Evolutionary conservation across 805 yeast genomes (phyloP).

Genomic region (Saccharomycopsis sp.): DNA sequence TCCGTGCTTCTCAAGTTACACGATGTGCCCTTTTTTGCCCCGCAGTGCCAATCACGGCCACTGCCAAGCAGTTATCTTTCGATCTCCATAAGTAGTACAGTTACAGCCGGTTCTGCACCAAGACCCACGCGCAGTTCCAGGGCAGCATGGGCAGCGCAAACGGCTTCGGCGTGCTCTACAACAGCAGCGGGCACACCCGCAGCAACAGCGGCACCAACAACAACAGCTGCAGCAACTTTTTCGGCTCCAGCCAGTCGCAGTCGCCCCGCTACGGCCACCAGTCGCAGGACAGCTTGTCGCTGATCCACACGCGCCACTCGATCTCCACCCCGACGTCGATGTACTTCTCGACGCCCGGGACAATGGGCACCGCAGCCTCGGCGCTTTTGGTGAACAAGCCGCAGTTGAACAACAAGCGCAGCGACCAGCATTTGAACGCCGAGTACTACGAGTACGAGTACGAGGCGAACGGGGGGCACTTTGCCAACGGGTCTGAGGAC

Average conservation of each 20-base stretch:
- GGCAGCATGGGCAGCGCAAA: not conserved
- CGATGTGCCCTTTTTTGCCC: too few relatives aligned
- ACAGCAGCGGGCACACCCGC: not conserved
- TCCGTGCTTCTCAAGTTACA: too few relatives aligned
- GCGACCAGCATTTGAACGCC: slow-evolving; percentile 15
- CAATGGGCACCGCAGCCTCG: not conserved
- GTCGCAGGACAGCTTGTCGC: slow-evolving; percentile 16
- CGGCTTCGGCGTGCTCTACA: not conserved
- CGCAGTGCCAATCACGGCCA: too few relatives aligned
- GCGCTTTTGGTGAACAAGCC: not conserved
- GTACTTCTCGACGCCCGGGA: slow-evolving; percentile 16
- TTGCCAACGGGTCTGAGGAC: slow-evolving; percentile 6
- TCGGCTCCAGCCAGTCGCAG: slow-evolving; percentile 5
- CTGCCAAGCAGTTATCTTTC: too few relatives aligned
- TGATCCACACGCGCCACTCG: slow-evolving; percentile 15
- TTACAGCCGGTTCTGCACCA: too few relatives aligned
- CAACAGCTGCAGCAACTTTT: not conserved
- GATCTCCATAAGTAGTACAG: too few relatives aligned
- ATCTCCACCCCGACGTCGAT: slow-evolving; percentile 15
- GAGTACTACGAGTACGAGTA: slow-evolving; percentile 4
- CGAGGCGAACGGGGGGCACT: not conserved
- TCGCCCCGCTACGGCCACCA: slow-evolving; percentile 17
- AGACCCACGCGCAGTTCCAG: not conserved
- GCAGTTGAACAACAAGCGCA: slow-evolving; percentile 12
- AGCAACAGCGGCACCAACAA: slow-evolving; percentile 1